Percentiles rank a stretch among this genome's conserved stretches.
Conservation (phyloP, 2,329 filamentous ascomycete species). For the Ophioceras dolichostomum region DNA sequence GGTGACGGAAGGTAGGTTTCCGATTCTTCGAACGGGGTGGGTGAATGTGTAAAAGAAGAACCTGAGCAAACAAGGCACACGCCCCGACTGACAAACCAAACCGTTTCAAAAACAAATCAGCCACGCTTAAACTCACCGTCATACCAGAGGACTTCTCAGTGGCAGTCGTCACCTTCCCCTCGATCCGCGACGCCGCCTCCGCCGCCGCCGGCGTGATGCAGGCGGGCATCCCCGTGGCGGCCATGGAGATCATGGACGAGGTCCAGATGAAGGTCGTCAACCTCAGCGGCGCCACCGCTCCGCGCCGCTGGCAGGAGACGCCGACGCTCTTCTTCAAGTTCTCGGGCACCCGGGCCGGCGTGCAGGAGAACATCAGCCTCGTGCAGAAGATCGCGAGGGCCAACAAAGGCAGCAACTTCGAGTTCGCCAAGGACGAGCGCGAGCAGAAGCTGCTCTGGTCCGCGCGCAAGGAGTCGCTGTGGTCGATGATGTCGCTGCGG, state of each 20-base stretch:
- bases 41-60: too few relatives aligned
- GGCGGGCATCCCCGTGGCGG: constrained; percentile 58
- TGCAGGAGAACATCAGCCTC: constrained; percentile 61
- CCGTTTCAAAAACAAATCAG: constrained; percentile 23
- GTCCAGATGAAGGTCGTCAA: constrained; percentile 81
- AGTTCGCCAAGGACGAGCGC: constrained; percentile 59
- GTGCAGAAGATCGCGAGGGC: constrained; percentile 55
- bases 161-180: constrained; percentile 68
- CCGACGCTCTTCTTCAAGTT: constrained; percentile 82
- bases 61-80: too few relatives aligned
- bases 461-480: constrained; percentile 71
- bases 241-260: constrained; percentile 82
- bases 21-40: not conserved
- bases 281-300: constrained; percentile 55
- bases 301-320: constrained; percentile 58
- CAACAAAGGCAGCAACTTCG: constrained; percentile 55
- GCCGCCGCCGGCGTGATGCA: constrained; percentile 68
- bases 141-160: constrained; percentile 67
- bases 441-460: constrained; percentile 72
- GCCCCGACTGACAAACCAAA: too few relatives aligned
- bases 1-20: constrained; percentile 56
- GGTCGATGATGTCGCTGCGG: constrained; percentile 64
- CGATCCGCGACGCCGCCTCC: constrained; percentile 61
- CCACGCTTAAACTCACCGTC: constrained; percentile 67
- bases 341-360: constrained; percentile 64